A percentile compares a stretch with the other conserved stretches of the same genome.
Evolutionary conservation across 2,329 filamentous ascomycete genomes (phyloP).

Genomic region (Colletotrichum graminicola): DNA sequence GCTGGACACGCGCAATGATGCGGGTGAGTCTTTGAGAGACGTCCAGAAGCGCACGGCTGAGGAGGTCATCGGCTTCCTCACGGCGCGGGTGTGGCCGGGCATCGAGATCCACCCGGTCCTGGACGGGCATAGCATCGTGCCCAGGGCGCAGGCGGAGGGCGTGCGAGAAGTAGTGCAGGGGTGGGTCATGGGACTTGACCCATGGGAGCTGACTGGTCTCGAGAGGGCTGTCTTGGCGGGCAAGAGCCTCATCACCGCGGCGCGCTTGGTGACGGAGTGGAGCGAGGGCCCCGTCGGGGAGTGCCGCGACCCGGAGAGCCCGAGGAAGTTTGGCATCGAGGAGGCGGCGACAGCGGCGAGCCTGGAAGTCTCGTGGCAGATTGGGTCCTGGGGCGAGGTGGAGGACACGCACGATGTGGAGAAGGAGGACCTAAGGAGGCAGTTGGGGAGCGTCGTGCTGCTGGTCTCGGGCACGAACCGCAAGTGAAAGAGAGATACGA

Average conservation of each 20-base stretch:
- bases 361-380: conserved; percentile 92
- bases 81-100: conserved; percentile 83
- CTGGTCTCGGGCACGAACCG: conserved; percentile 74
- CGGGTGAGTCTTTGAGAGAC: conserved; percentile 73
- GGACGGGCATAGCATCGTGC: conserved; percentile 82
- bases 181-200: conserved; percentile 79
- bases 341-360: conserved; percentile 83
- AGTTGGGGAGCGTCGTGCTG: conserved; percentile 88
- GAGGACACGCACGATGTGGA: conserved; percentile 99
- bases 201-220: conserved; percentile 87
- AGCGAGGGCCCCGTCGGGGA: conserved; percentile 72
- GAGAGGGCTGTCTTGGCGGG: conserved; percentile 87
- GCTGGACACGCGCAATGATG: conserved; percentile 59
- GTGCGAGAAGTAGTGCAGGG: conserved; percentile 82
- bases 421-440: conserved; percentile 87
- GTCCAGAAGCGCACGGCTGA: conserved; percentile 78
- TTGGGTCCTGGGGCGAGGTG: conserved; percentile 91
- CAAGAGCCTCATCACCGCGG: conserved; percentile 86
- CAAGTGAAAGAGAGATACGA: conserved; percentile 6
- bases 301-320: conserved; percentile 47
- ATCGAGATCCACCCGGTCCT: conserved; percentile 83
- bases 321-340: conserved; percentile 78
- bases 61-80: conserved; percentile 79
- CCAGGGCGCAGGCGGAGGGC: conserved; percentile 76
- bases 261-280: conserved; percentile 87